These are phyloP conservation scores for Meredithiella fracta DNA, from an alignment of 2,329 filamentous ascomycete genomes.

Conservation along the genomic window DNA sequence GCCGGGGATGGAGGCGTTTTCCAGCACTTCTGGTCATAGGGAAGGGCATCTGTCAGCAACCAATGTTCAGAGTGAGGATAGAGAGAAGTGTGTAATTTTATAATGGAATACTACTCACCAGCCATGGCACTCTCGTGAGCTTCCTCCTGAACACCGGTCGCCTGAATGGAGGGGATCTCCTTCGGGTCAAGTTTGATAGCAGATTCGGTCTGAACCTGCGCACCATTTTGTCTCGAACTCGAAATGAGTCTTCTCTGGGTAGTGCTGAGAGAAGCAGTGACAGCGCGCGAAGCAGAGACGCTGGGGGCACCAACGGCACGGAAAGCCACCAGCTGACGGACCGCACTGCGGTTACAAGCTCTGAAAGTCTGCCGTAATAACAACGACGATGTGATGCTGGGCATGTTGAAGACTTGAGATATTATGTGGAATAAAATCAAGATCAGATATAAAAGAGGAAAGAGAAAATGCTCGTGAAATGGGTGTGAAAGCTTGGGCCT, in stretches of 20 bases:
- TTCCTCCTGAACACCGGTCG: constrained; percentile 10
- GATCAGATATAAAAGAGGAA: constrained; percentile 1
- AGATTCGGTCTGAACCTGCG: constrained; percentile 67
- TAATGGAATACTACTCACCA: constrained; percentile 10
- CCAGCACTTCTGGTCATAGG: constrained; percentile 48
- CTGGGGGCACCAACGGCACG: neutral
- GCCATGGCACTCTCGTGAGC: constrained; percentile 14
- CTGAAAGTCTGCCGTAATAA: constrained; percentile 56
- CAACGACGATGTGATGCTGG: constrained; percentile 48
- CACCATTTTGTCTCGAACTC: constrained; percentile 61
- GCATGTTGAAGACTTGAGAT: constrained; percentile 29
- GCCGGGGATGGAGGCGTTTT: constrained; percentile 84
- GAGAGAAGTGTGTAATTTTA: constrained; percentile 1
- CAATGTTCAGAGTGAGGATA: constrained; percentile 18
- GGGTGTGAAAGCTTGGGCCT: constrained; percentile 12
- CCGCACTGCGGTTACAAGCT: constrained; percentile 28
- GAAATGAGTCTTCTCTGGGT: constrained; percentile 55
- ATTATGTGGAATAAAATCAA: constrained; percentile 2
- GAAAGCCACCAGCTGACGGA: constrained; percentile 19
- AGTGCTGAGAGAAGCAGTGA: neutral
- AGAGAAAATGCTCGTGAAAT: constrained; percentile 9
- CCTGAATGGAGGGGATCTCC: constrained; percentile 24
- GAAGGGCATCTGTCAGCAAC: constrained; percentile 1
- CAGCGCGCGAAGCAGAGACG: neutral
- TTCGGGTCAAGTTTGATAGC: constrained; percentile 77